Conservation (phyloP, 768 basidiomycete species). For the Lactarius vividus region DNA sequence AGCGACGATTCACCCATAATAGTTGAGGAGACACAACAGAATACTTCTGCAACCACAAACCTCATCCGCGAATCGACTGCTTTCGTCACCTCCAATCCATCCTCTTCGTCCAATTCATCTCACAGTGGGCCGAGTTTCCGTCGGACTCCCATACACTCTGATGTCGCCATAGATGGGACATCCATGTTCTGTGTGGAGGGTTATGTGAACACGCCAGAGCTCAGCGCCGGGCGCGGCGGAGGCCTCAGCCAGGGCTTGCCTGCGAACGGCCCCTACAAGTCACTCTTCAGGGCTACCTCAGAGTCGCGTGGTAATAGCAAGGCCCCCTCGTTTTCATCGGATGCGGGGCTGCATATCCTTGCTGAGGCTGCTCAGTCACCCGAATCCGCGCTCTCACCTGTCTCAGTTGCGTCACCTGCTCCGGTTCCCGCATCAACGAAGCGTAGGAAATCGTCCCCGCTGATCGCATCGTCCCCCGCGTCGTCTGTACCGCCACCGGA, state of each 20-base stretch:
- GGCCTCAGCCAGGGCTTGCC: conserved; percentile 21
- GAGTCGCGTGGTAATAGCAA: conserved; percentile 12
- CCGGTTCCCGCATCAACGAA: conserved; percentile 1
- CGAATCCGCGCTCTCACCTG: conserved; percentile 14
- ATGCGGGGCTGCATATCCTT: conserved; percentile 18
- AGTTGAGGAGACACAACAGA: background rate
- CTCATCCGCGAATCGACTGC: conserved; percentile 20
- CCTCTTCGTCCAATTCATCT: background rate
- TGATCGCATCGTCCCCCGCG: conserved; percentile 7
- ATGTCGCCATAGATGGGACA: conserved; percentile 16
- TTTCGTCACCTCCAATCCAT: conserved; percentile 4
- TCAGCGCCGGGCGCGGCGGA: conserved; percentile 19
- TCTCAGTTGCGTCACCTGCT: conserved; percentile 3
- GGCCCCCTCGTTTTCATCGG: background rate
- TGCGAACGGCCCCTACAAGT: conserved; percentile 23
- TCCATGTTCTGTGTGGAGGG: conserved; percentile 24
- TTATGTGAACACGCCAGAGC: conserved; percentile 25
- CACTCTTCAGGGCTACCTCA: conserved; percentile 21
- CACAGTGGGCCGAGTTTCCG: conserved; percentile 11
- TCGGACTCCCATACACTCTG: conserved; percentile 4
- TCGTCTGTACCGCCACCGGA: background rate
- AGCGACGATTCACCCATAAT: conserved; percentile 5
- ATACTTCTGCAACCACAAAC: background rate
- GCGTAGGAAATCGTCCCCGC: conserved; percentile 14
- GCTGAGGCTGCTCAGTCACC: conserved; percentile 22